phyloP scores from a whole-genome alignment of 257 asterid genomes.

The Jacaranda copaia region DNA sequence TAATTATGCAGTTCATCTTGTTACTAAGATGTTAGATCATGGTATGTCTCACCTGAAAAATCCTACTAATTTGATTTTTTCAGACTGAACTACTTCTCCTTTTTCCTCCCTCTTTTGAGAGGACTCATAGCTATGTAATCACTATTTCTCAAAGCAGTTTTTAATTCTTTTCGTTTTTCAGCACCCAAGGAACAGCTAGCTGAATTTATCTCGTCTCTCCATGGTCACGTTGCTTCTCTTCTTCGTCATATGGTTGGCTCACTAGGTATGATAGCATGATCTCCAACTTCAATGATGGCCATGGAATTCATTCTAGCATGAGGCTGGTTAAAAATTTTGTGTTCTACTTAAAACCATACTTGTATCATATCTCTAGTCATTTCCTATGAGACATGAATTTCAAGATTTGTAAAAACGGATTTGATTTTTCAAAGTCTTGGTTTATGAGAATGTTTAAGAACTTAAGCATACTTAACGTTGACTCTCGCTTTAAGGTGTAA shows the following conservation, averaged over 20 bases:
- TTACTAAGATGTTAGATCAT: constrained; percentile 80
- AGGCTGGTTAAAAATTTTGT: constrained; percentile 3
- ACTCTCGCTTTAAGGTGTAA: background rate
- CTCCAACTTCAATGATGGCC: constrained; percentile 17
- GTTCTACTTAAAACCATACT: background rate
- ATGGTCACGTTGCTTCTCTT: constrained; percentile 82
- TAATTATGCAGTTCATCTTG: constrained; percentile 86
- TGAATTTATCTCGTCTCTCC: constrained; percentile 78
- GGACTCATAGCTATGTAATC: constrained; percentile 2
- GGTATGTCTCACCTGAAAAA: constrained; percentile 52
- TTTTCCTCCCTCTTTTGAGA: constrained; percentile 1
- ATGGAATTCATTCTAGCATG: constrained; percentile 1
- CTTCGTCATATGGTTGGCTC: constrained; percentile 95
- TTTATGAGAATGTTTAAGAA: background rate
- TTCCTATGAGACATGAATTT: background rate
- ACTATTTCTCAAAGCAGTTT: constrained; percentile 12
- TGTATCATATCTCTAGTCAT: background rate
- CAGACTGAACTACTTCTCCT: background rate
- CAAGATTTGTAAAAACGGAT: background rate
- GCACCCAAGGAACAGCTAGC: constrained; percentile 86
- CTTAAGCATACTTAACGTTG: too few relatives aligned
- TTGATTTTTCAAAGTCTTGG: background rate
- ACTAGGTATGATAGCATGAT: constrained; percentile 61
- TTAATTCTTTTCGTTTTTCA: constrained; percentile 37
- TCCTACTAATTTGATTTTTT: background rate